These are phyloP conservation scores for Pythium oligandrum DNA, from an alignment of 352 stramenopile genomes.

Conservation along the genomic window DNA sequence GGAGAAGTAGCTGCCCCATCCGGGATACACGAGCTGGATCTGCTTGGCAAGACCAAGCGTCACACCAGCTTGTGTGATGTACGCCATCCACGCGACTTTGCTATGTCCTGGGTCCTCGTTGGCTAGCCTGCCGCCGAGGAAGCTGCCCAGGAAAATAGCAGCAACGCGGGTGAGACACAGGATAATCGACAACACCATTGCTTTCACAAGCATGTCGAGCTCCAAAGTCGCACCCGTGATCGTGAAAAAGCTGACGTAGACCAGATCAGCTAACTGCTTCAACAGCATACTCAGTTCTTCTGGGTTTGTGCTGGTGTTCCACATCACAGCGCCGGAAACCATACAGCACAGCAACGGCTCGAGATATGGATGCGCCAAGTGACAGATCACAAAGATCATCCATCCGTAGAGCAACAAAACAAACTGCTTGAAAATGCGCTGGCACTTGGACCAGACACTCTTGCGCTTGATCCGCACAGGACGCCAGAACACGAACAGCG, in stretches of 20 bases:
- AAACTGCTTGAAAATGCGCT: constrained; percentile 47
- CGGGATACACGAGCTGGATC: constrained; percentile 63
- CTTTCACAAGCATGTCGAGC: constrained; percentile 60
- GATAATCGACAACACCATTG: constrained; percentile 44
- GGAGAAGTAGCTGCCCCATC: constrained; percentile 67
- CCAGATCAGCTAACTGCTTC: constrained; percentile 45
- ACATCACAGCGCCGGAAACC: constrained; percentile 61
- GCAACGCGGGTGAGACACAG: constrained; percentile 46
- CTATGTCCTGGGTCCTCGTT: constrained; percentile 38
- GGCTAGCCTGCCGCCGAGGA: constrained; percentile 37
- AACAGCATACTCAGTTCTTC: constrained; percentile 51
- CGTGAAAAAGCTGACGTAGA: constrained; percentile 78
- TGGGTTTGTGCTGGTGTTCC: constrained; percentile 48
- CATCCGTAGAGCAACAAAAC: constrained; percentile 60
- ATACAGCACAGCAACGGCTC: constrained; percentile 67
- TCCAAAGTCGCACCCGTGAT: constrained; percentile 62
- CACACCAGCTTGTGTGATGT: constrained; percentile 65
- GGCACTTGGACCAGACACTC: constrained; percentile 30
- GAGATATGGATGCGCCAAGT: constrained; percentile 56
- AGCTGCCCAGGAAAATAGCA: constrained; percentile 60
- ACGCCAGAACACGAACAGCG: constrained; percentile 45
- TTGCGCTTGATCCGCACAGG: constrained; percentile 50
- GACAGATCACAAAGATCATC: constrained; percentile 53
- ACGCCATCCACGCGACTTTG: constrained; percentile 68
- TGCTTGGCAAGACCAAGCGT: constrained; percentile 67